Evolutionary conservation across 129 eudicot genomes (phyloP).

Genomic region (Glebionis coronaria): DNA sequence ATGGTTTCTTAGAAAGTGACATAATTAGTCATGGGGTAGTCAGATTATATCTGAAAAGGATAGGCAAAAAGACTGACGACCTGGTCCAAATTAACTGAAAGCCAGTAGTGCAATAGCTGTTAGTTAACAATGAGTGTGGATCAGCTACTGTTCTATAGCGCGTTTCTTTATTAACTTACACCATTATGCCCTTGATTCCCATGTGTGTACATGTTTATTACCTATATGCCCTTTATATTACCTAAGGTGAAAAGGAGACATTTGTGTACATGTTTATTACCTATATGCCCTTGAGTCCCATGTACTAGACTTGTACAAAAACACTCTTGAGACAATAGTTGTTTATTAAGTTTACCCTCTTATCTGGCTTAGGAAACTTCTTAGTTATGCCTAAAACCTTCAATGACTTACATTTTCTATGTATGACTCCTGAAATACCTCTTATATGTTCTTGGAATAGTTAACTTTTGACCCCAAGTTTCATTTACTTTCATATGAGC

Average conservation of each 20-base stretch:
- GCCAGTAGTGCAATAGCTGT: too few relatives aligned
- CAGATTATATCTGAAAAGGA: too few relatives aligned
- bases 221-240: too few relatives aligned
- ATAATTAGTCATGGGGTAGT: too few relatives aligned
- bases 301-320: constrained; percentile 12
- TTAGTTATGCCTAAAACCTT: constrained; percentile 26
- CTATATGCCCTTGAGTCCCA: constrained; percentile 13
- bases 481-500: background rate
- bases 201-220: too few relatives aligned
- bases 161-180: too few relatives aligned
- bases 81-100: too few relatives aligned
- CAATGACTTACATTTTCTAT: constrained; percentile 21
- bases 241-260: background rate
- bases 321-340: constrained; percentile 16
- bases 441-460: constrained; percentile 16
- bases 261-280: constrained; percentile 7
- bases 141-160: too few relatives aligned
- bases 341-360: constrained; percentile 13
- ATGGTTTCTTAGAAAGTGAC: too few relatives aligned
- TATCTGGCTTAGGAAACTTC: constrained; percentile 42
- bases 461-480: background rate
- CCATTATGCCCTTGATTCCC: too few relatives aligned
- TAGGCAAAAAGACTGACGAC: too few relatives aligned
- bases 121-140: too few relatives aligned
- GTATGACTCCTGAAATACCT: constrained; percentile 22